Evolutionary conservation across 305 asterid genomes (phyloP).

Genomic region (Ajuga reptans): DNA sequence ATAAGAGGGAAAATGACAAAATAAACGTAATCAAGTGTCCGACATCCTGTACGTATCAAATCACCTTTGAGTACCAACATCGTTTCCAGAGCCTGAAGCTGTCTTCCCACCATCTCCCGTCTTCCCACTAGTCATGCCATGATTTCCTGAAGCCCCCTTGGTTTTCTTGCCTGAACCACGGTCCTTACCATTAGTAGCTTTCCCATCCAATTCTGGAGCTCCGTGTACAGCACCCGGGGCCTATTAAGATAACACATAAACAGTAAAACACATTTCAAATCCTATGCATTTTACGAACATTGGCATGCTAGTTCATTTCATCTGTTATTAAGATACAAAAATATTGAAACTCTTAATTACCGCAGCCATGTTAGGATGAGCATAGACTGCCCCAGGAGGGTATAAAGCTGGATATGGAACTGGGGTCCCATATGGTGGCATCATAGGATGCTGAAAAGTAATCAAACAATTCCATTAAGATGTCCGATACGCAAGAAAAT

Average conservation of each 20-base stretch:
- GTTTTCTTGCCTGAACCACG: conserved; percentile 44
- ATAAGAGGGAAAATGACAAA: not conserved
- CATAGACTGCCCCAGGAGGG: conserved; percentile 83
- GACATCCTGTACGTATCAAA: not conserved
- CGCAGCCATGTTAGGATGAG: conserved; percentile 73
- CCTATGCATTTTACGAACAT: not conserved
- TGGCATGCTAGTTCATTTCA: not conserved
- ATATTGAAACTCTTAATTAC: conserved; percentile 33
- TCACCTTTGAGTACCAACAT: conserved; percentile 81
- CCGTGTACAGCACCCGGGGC: conserved; percentile 42
- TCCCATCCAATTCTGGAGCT: conserved; percentile 52
- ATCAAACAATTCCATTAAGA: conserved; percentile 8
- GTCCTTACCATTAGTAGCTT: conserved; percentile 52
- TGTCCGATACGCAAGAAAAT: not conserved
- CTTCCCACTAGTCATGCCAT: conserved; percentile 37
- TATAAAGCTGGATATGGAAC: conserved; percentile 85
- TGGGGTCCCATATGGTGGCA: conserved; percentile 94
- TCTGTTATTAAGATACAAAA: conserved; percentile 7
- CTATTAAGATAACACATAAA: not conserved
- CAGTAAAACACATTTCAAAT: not conserved
- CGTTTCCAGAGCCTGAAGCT: conserved; percentile 84
- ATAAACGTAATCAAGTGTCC: not conserved
- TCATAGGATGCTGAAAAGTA: conserved; percentile 69
- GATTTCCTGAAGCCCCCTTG: conserved; percentile 46
- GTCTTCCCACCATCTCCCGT: conserved; percentile 57